Conservation (phyloP, 345 rosid species). For the Corymbia maculata region DNA sequence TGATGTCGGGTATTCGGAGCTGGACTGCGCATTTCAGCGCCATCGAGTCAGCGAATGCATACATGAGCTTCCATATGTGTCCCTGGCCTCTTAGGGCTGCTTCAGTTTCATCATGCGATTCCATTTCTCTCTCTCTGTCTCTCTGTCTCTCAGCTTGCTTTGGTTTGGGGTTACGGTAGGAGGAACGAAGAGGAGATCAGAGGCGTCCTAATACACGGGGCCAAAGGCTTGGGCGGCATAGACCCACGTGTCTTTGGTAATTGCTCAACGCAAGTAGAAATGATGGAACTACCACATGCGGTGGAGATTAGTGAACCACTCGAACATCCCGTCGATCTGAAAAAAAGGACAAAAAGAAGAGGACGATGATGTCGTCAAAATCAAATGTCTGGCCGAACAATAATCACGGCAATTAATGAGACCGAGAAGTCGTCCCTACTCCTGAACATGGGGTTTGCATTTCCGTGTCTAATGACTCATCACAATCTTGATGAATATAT, state of each 20-base stretch:
- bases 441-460: too few species aligned
- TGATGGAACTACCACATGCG: too few species aligned
- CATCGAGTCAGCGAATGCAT: slow-evolving; percentile 16
- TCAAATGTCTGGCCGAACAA: too few species aligned
- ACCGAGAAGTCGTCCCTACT: too few species aligned
- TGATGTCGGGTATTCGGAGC: slow-evolving; percentile 20
- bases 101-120: background rate
- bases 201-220: background rate
- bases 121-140: background rate
- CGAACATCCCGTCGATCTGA: too few species aligned
- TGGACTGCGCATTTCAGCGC: slow-evolving; percentile 17
- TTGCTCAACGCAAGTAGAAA: too few species aligned
- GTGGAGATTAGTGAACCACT: too few species aligned
- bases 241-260: too few species aligned
- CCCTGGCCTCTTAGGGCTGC: slow-evolving; percentile 7
- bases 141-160: background rate
- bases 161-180: background rate
- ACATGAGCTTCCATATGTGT: slow-evolving; percentile 1
- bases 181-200: background rate
- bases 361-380: too few species aligned
- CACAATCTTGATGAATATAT: background rate
- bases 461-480: background rate
- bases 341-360: too few species aligned
- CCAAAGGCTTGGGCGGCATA: background rate
- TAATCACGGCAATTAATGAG: too few species aligned